Evolutionary conservation across 306 rosid species (phyloP), one percentile per base, ranked within the genome.

Genomic region (Potentilla sterilis): DNA sequence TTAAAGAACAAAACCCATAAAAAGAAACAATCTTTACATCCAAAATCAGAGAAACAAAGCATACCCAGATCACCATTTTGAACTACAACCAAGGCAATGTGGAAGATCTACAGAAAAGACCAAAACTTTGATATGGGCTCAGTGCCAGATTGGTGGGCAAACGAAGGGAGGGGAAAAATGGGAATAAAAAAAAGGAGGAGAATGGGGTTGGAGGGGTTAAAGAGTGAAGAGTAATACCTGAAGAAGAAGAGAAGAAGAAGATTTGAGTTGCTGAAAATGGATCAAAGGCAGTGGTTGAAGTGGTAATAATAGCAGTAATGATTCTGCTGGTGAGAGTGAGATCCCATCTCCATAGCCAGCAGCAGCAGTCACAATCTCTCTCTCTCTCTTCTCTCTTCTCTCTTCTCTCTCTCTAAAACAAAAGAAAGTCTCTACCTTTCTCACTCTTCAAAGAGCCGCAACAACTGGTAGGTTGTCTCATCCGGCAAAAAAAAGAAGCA

Each of bases 401-500:
- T 76, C 70, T 81, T 81, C 70, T 54, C 72, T 73, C 38, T 72
- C 69, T 58, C 67, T 12, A 49, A 14, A n/a, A 71, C 71, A 24
- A 0, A 37, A 67, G 28, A 74, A 80, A 46, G 47, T 75, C 76
- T 81, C 87, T 83, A 70, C 70, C 89, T 81, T 40, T 79, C 84
- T 81, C 81, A 81, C 92, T 79, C 89, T 81, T 83, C 81, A 71
- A 81, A 80, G 80, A 84, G 86, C 90, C 90, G 86, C 96, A 91
- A 93, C 97, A 83, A 85, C 96, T 87, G 97, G 98, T 91, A 78
- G 97, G 91, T 91, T 91, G 91, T 87, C 88, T 80, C 81, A 87
- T 87, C 94, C 90, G 81, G 84, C 84, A 32, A 61, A 83, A 88
- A 74, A 61, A 83, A 88, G 88, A 85, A 74, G 91, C 97, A 93